A percentile compares a stretch with the other conserved stretches of the same genome.
Evolutionary conservation across 2,329 filamentous ascomycete species (phyloP).

Genomic region (Aspergillus ustus): DNA sequence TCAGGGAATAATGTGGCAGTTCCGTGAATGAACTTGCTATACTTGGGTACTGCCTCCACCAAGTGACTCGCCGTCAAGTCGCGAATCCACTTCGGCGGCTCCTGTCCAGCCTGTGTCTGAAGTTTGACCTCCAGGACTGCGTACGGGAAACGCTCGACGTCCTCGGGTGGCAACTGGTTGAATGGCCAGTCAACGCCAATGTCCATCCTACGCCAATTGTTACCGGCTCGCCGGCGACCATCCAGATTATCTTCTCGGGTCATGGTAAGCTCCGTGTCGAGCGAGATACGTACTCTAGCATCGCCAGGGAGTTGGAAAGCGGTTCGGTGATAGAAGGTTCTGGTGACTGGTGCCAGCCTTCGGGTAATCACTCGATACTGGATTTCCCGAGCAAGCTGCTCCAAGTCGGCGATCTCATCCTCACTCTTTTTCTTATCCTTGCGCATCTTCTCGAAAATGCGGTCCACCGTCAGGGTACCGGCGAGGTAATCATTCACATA

Average conservation of each 20-base stretch:
- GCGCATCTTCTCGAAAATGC: conserved; percentile 94
- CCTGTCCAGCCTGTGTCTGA: conserved; percentile 92
- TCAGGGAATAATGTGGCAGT: conserved; percentile 84
- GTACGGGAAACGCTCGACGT: conserved; percentile 92
- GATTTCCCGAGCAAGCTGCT: conserved; percentile 86
- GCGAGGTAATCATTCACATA: conserved; percentile 89
- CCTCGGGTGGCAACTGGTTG: conserved; percentile 79
- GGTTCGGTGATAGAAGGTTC: conserved; percentile 97
- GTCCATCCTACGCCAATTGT: conserved; percentile 96
- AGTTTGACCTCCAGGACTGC: conserved; percentile 96
- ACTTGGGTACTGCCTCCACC: conserved; percentile 98
- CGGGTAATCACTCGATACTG: conserved; percentile 92
- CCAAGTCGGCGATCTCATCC: conserved; percentile 86
- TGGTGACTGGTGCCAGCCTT: conserved; percentile 83
- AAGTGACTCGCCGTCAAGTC: conserved; percentile 91
- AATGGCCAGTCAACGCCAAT: conserved; percentile 97
- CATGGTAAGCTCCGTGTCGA: conserved; percentile 96
- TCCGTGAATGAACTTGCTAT: conserved; percentile 98
- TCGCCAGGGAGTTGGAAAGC: conserved; percentile 97
- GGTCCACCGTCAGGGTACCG: conserved; percentile 80
- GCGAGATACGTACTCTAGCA: conserved; percentile 91
- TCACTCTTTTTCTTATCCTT: conserved; percentile 93
- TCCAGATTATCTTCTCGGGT: conserved; percentile 93
- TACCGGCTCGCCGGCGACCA: conserved; percentile 72
- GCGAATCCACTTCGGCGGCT: conserved; percentile 94